Conservation (phyloP, 768 basidiomycete species). For the Mycena galopus region DNA sequence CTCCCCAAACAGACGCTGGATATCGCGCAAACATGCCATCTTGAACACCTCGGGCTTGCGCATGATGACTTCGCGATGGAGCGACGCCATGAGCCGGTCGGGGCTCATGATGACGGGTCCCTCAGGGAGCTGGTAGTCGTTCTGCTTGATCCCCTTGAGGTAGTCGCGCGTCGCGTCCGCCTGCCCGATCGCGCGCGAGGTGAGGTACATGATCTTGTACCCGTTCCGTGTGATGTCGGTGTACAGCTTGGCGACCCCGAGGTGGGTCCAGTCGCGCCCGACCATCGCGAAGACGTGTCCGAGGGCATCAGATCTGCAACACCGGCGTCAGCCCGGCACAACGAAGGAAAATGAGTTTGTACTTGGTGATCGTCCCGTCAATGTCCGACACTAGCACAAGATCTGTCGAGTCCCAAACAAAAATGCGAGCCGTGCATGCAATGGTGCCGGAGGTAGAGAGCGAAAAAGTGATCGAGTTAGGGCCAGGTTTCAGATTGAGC, state of each 20-base stretch:
- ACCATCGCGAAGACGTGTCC: conserved; percentile 98
- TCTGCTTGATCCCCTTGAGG: conserved; percentile 93
- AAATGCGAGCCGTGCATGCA: conserved; percentile 92
- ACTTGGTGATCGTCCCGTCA: conserved; percentile 99
- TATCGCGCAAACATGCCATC: conserved; percentile 98
- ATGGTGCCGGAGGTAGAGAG: conserved; percentile 85
- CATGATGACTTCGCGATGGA: conserved; percentile 99
- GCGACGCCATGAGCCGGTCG: conserved; percentile 91
- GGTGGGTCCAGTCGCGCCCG: conserved; percentile 98
- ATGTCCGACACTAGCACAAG: conserved; percentile 95
- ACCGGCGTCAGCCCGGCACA: background rate
- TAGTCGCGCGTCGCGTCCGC: conserved; percentile 97
- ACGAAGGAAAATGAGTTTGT: conserved; percentile 37
- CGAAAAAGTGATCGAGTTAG: conserved; percentile 95
- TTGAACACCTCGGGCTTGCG: conserved; percentile 99
- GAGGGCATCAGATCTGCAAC: conserved; percentile 87
- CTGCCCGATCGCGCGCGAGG: conserved; percentile 96
- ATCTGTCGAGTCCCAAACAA: conserved; percentile 95
- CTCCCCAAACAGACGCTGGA: conserved; percentile 89
- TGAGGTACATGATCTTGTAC: conserved; percentile 98
- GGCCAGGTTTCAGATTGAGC: conserved; percentile 85
- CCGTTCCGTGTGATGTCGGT: conserved; percentile 96
- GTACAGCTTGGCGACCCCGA: conserved; percentile 96
- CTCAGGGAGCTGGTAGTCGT: conserved; percentile 95
- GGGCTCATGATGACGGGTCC: conserved; percentile 99